A percentile compares a stretch with the other conserved stretches of the same genome.
These are phyloP conservation scores for Prototheca cutis DNA, from an alignment of 163 green algal species.

Conservation along the genomic window DNA sequence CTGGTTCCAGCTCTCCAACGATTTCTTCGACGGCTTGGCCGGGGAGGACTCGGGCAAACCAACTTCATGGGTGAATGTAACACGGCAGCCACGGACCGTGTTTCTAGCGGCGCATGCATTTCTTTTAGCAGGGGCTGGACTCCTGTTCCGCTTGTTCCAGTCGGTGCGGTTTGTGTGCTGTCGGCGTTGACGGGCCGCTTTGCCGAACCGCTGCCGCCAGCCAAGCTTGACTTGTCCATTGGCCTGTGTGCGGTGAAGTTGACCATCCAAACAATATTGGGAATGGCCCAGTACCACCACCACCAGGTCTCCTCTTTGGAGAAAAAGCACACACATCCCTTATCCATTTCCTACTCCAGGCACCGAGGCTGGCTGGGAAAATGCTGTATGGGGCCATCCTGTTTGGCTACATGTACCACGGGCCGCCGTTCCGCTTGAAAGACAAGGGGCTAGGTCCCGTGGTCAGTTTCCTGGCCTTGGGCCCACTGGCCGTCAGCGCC, in stretches of 20 bases:
- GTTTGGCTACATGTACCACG: conserved; percentile 94
- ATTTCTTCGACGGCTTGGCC: conserved; percentile 84
- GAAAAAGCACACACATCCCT: not conserved
- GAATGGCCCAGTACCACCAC: not conserved
- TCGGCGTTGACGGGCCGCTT: not conserved
- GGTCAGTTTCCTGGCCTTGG: conserved; percentile 93
- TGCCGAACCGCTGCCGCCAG: not conserved
- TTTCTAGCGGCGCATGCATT: conserved; percentile 17
- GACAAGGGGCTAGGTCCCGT: conserved; percentile 92
- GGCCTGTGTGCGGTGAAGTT: not conserved
- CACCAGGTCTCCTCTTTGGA: not conserved
- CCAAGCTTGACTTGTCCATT: not conserved
- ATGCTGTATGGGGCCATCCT: conserved; percentile 69
- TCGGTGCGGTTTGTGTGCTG: conserved; percentile 1
- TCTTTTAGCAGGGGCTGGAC: conserved; percentile 21
- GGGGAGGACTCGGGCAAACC: conserved; percentile 79
- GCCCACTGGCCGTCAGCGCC: conserved; percentile 75
- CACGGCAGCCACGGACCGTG: conserved; percentile 33
- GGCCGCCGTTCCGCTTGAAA: conserved; percentile 71
- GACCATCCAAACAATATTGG: not conserved
- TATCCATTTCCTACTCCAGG: conserved; percentile 9
- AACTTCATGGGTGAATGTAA: conserved; percentile 92
- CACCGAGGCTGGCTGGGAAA: conserved; percentile 35
- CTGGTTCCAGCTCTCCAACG: conserved; percentile 97
- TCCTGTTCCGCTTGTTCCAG: conserved; percentile 28